Percentiles rank a stretch among this genome's conserved stretches.
Conservation (phyloP, 2,329 filamentous ascomycete genomes). For the Pseudogymnoascus sp. region DNA sequence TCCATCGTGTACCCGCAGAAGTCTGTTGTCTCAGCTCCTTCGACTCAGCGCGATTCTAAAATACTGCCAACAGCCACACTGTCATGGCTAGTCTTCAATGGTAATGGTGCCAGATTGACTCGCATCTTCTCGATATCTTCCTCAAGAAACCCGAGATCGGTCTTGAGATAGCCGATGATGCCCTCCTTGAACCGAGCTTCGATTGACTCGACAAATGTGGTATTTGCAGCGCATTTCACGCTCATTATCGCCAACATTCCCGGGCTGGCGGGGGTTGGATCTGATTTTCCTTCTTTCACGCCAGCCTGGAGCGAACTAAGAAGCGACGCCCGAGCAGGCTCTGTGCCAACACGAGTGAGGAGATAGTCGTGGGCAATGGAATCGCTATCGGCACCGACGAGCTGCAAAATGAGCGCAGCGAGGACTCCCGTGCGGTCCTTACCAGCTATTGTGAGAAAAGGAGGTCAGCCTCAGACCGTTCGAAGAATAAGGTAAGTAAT, state of each 20-base stretch:
- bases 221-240: constrained; percentile 37
- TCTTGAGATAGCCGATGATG: constrained; percentile 38
- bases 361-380: constrained; percentile 42
- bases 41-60: not conserved
- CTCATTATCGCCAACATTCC: constrained; percentile 42
- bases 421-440: constrained; percentile 47
- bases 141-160: constrained; percentile 37
- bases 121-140: constrained; percentile 40
- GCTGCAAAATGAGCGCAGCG: constrained; percentile 40
- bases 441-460: constrained; percentile 33
- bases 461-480: not conserved
- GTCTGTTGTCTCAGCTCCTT: not conserved
- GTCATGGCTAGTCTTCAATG: not conserved
- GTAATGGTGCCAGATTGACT: constrained; percentile 33
- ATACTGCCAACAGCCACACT: not conserved
- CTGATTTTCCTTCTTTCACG: constrained; percentile 26
- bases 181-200: constrained; percentile 35
- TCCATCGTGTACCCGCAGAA: not conserved
- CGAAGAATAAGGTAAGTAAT: not conserved
- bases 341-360: constrained; percentile 45
- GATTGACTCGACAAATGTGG: constrained; percentile 36
- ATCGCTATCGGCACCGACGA: constrained; percentile 39
- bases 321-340: constrained; percentile 42
- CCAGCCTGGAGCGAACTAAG: constrained; percentile 34
- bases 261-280: constrained; percentile 29